These are phyloP conservation scores for Bryoerythrophyllum caledonicum DNA, from an alignment of 225 moss, liverwort and hornwort genomes.

Conservation along the genomic window DNA sequence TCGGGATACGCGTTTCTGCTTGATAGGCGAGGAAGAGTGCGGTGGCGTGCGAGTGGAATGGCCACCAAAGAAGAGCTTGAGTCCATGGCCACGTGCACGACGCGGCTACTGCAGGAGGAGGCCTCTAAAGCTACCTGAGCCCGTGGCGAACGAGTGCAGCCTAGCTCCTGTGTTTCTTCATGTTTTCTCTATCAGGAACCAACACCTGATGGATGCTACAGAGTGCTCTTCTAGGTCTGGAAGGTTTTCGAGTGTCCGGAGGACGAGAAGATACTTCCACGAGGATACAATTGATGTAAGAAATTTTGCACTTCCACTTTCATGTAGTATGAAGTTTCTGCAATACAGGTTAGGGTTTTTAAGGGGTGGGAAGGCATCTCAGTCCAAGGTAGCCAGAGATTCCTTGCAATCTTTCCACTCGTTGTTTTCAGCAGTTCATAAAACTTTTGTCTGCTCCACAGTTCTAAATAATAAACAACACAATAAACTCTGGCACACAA, in stretches of 20 bases:
- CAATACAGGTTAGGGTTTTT: slow-evolving; percentile 7
- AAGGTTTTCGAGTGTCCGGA: not conserved
- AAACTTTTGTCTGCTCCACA: not conserved
- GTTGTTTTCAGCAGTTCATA: not conserved
- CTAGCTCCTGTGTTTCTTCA: not conserved
- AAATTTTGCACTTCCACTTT: slow-evolving; percentile 5
- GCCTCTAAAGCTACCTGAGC: slow-evolving; percentile 27
- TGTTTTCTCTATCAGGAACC: not conserved
- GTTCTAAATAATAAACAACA: not conserved
- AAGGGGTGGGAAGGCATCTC: slow-evolving; percentile 1
- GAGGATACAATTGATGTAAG: slow-evolving; percentile 10
- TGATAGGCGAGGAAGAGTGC: slow-evolving; percentile 73
- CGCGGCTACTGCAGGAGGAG: slow-evolving; percentile 71
- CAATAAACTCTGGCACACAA: no score
- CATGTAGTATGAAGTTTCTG: not conserved
- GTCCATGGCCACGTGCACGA: slow-evolving; percentile 68
- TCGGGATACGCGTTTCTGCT: slow-evolving; percentile 75
- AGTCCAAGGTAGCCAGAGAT: not conserved
- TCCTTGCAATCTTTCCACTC: not conserved
- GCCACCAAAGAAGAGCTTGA: slow-evolving; percentile 73
- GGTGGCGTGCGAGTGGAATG: slow-evolving; percentile 91
- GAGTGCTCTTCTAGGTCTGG: not conserved
- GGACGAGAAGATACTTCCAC: not conserved
- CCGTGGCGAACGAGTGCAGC: not conserved
- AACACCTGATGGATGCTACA: not conserved